Evolutionary conservation across 495 filamentous ascomycete genomes (phyloP).

Genomic region (Xylaria flabelliformis): DNA sequence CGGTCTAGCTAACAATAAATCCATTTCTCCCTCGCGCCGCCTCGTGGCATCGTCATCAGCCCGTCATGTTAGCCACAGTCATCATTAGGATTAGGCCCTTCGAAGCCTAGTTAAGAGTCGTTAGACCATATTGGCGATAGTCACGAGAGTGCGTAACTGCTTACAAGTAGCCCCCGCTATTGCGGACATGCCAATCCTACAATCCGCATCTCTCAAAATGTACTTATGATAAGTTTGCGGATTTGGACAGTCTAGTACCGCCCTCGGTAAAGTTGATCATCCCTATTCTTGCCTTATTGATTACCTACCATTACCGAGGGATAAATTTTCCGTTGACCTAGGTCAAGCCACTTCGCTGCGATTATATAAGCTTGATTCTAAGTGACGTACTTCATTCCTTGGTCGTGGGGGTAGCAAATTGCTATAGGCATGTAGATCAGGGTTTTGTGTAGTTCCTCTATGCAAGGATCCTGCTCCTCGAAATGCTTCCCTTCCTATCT

Average conservation of each 20-base stretch:
- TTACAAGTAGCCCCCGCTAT: not conserved
- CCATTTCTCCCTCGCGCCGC: not conserved
- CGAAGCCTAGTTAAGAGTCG: not conserved
- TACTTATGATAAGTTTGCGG: not conserved
- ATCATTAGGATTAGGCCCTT: not conserved
- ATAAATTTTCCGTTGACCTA: not conserved
- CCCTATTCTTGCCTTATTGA: not conserved
- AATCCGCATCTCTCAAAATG: not conserved
- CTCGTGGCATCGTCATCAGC: constrained; percentile 3
- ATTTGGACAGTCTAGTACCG: not conserved
- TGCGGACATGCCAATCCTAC: not conserved
- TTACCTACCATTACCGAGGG: not conserved
- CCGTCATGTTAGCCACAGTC: not conserved
- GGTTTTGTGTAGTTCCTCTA: not conserved
- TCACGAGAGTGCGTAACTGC: not conserved
- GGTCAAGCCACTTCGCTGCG: not conserved
- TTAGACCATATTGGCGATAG: constrained; percentile 2
- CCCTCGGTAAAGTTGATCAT: not conserved
- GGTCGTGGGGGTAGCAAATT: not conserved
- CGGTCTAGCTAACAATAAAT: constrained; percentile 15
- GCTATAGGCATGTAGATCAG: not conserved
- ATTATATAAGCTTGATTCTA: not conserved
- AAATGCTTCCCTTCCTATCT: not conserved
- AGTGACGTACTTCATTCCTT: constrained; percentile 4
- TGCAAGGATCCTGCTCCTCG: constrained; percentile 14